These are phyloP conservation scores for Trichoderma harzianum DNA, from an alignment of 2,329 filamentous ascomycete species.

Conservation along the genomic window DNA sequence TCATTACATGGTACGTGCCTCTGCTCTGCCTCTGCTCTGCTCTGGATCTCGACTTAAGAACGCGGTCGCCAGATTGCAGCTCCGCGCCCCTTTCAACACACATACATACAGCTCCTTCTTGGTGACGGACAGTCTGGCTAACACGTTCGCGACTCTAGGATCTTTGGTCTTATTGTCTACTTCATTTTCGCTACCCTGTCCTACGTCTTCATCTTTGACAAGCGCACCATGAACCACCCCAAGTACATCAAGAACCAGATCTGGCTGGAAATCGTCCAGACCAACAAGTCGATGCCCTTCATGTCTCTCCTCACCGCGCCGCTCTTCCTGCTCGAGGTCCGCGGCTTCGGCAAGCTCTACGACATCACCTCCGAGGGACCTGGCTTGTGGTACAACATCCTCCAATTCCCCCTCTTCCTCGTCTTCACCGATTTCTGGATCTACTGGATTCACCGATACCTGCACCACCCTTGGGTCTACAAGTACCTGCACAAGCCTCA, in stretches of 20 bases:
- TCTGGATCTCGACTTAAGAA: neutral
- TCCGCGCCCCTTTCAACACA: neutral
- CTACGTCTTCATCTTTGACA: conserved; percentile 88
- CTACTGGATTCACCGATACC: conserved; percentile 85
- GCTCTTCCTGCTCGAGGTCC: conserved; percentile 78
- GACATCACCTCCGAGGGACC: conserved; percentile 73
- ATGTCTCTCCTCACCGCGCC: conserved; percentile 81
- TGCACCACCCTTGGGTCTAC: conserved; percentile 76
- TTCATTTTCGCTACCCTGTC: conserved; percentile 80
- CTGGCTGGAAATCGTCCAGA: conserved; percentile 77
- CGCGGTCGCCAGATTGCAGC: neutral
- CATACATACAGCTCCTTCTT: neutral
- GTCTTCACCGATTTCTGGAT: conserved; percentile 85
- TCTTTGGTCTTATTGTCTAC: conserved; percentile 82
- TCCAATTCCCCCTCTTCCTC: conserved; percentile 86
- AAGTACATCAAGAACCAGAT: conserved; percentile 96
- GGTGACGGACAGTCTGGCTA: neutral
- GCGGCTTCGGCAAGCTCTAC: conserved; percentile 84
- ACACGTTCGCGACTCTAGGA: conserved; percentile 47
- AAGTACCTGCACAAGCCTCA: conserved; percentile 92
- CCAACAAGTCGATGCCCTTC: conserved; percentile 70
- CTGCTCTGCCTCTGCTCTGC: neutral
- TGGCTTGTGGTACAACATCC: conserved; percentile 70
- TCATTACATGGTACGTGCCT: conserved; percentile 75
- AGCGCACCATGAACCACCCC: conserved; percentile 81